These are phyloP conservation scores for Podila epicladia DNA, from an alignment of 192 early-diverging fungal genomes.

Conservation along the genomic window DNA sequence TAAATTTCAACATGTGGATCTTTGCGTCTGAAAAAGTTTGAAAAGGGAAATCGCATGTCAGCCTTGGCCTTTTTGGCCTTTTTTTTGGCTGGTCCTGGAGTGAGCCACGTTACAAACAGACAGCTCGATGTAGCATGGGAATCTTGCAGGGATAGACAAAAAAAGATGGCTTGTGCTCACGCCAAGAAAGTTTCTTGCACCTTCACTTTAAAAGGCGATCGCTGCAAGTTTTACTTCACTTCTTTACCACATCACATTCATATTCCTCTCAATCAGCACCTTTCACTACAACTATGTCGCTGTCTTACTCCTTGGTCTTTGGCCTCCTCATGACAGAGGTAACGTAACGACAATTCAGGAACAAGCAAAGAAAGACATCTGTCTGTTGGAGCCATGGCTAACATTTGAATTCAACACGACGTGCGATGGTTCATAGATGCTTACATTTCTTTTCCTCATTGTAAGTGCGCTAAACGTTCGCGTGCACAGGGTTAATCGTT, in stretches of 20 bases:
- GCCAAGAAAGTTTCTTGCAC: too few relatives aligned
- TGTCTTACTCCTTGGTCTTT: conserved; percentile 60
- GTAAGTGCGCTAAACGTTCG: conserved; percentile 14
- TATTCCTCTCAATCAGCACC: not conserved
- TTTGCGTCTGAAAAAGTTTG: not conserved
- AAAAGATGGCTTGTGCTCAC: too few relatives aligned
- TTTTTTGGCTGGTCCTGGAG: not conserved
- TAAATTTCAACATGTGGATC: too few relatives aligned
- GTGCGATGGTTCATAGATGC: conserved; percentile 27
- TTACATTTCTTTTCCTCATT: conserved; percentile 51
- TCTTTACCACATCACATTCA: not conserved
- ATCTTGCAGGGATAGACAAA: too few relatives aligned
- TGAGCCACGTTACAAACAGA: not conserved
- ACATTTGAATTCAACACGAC: not conserved
- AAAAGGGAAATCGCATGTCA: not conserved
- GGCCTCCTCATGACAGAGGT: conserved; percentile 57
- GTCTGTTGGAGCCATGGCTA: not conserved
- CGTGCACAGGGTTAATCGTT: not conserved
- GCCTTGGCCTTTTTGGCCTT: conserved; percentile 7
- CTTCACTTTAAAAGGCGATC: conserved; percentile 1
- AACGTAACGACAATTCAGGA: conserved; percentile 3
- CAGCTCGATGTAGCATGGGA: too few relatives aligned
- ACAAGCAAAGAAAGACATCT: not conserved
- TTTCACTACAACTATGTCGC: conserved; percentile 31
- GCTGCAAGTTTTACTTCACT: not conserved